Percentiles rank a stretch among this genome's conserved stretches.
phyloP scores from a whole-genome alignment of 768 basidiomycete species.

The Russula vinacea region DNA sequence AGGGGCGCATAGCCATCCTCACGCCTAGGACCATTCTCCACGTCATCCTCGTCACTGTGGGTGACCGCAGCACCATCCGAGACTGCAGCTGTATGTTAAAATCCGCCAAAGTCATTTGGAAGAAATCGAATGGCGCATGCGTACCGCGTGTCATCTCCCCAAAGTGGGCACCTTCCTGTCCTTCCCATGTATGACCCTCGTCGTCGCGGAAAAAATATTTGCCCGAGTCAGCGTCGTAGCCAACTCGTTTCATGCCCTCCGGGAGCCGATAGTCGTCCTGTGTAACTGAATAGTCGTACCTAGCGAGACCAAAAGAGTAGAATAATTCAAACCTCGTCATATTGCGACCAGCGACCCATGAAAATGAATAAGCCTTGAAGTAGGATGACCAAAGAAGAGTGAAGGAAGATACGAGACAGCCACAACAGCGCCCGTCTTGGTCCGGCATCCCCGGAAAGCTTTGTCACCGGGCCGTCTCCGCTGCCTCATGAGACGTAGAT shows the following conservation, averaged over 20 bases:
- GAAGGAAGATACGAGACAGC: not conserved
- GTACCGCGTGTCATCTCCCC: conserved; percentile 49
- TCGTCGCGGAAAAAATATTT: conserved; percentile 61
- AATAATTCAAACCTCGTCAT: conserved; percentile 36
- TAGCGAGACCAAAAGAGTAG: not conserved
- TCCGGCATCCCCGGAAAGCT: not conserved
- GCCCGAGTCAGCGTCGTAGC: conserved; percentile 70
- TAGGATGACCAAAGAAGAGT: not conserved
- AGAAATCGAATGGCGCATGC: not conserved
- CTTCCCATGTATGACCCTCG: conserved; percentile 54
- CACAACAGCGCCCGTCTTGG: not conserved
- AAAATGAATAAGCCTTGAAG: not conserved
- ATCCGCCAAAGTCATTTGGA: not conserved
- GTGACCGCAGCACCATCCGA: conserved; percentile 1
- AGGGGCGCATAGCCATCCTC: conserved; percentile 17
- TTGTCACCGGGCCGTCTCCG: not conserved
- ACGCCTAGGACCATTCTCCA: conserved; percentile 26
- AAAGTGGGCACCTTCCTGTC: conserved; percentile 58
- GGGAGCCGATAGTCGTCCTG: conserved; percentile 55
- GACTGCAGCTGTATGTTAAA: conserved; percentile 7
- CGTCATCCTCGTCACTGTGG: conserved; percentile 21
- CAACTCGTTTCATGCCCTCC: conserved; percentile 58
- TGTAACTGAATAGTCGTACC: conserved; percentile 4
- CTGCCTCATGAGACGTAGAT: no score
- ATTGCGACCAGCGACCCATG: conserved; percentile 42